Percentiles rank a stretch among this genome's conserved stretches.
These are phyloP conservation scores for Stephanodiscus minutulus DNA, from an alignment of 108 stramenopile genomes.

Conservation along the genomic window DNA sequence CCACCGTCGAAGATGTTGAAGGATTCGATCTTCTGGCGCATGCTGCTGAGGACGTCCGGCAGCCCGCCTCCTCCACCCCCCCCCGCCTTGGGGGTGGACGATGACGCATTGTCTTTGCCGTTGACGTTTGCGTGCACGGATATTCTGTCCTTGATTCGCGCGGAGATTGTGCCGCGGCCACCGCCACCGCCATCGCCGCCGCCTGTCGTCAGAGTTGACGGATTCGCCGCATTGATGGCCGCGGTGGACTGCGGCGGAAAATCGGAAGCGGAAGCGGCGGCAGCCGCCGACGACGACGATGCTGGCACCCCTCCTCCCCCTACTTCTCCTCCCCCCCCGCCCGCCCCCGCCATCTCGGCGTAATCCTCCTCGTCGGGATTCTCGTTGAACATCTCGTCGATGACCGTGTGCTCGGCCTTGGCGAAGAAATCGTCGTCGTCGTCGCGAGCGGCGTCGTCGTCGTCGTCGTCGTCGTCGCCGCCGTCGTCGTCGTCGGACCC, in stretches of 20 bases:
- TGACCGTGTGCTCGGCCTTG: constrained; percentile 27
- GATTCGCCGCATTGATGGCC: background rate
- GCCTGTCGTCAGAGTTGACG: background rate
- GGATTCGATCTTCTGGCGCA: constrained; percentile 83
- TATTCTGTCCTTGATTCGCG: constrained; percentile 11
- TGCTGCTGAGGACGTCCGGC: constrained; percentile 72
- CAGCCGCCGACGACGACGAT: background rate
- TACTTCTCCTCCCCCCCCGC: background rate
- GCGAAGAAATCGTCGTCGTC: constrained; percentile 29
- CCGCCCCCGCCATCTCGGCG: background rate
- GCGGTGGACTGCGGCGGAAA: background rate
- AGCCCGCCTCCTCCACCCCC: constrained; percentile 5
- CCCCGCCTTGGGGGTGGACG: background rate
- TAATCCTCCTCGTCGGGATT: constrained; percentile 7
- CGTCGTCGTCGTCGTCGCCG: background rate
- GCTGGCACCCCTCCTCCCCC: background rate
- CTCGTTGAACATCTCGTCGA: constrained; percentile 33
- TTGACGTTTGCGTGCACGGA: constrained; percentile 9
- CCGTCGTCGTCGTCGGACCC: background rate
- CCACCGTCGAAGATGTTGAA: constrained; percentile 64
- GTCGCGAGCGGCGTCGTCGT: constrained; percentile 5
- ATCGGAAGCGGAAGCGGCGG: background rate
- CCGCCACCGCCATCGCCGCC: background rate
- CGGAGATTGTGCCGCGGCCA: background rate
- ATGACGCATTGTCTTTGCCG: constrained; percentile 17